These are phyloP conservation scores for Cercis canadensis DNA, from an alignment of 306 rosid genomes.

Conservation along the genomic window DNA sequence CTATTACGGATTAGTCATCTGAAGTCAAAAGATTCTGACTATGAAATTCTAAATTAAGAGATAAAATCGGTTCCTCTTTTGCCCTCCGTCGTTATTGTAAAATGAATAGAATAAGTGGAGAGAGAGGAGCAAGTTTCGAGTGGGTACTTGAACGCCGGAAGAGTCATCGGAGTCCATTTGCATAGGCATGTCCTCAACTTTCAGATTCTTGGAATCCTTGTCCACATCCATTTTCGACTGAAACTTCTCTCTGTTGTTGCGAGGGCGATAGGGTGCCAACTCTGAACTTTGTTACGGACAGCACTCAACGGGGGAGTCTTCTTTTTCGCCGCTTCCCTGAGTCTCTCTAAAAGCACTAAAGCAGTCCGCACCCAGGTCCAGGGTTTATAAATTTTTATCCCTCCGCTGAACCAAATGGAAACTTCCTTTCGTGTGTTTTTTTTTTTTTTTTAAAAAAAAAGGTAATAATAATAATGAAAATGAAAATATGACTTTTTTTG, in stretches of 20 bases:
- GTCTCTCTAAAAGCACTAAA: too few species aligned
- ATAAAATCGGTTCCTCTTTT: background rate
- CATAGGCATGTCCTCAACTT: constrained; percentile 33
- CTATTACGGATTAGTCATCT: background rate
- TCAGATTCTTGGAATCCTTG: constrained; percentile 38
- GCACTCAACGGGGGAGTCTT: background rate
- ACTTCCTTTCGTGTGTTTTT: too few species aligned
- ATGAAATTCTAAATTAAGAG: background rate
- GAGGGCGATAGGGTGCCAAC: background rate
- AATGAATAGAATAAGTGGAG: background rate
- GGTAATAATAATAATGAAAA: too few species aligned
- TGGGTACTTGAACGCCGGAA: constrained; percentile 43
- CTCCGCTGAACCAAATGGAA: too few species aligned
- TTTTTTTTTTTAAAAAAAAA: too few species aligned
- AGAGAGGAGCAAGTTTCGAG: background rate
- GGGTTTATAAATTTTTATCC: too few species aligned
- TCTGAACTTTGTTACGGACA: background rate
- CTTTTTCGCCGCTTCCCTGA: too few species aligned
- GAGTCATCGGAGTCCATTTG: constrained; percentile 60
- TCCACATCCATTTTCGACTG: constrained; percentile 56
- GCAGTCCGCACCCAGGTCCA: too few species aligned
- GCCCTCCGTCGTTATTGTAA: constrained; percentile 1
- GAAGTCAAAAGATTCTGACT: constrained; percentile 5
- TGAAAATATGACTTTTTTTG: too few species aligned
- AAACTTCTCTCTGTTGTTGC: background rate